These are phyloP conservation scores for Linum lewisii DNA, from an alignment of 345 rosid genomes.

Conservation along the genomic window DNA sequence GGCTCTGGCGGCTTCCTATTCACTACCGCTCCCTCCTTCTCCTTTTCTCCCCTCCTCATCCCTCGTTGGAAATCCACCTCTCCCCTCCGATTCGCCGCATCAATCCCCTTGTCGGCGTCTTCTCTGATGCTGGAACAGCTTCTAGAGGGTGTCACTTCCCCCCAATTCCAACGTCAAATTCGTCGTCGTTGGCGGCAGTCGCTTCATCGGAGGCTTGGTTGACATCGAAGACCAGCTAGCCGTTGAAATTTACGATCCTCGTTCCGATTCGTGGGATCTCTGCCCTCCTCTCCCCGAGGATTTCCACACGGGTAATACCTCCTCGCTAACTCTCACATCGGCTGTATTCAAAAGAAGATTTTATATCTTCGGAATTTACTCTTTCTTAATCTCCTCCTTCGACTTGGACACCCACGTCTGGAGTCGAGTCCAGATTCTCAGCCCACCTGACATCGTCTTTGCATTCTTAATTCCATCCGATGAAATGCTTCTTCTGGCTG, in stretches of 20 bases:
- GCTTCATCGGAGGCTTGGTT: conserved; percentile 59
- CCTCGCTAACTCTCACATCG: conserved; percentile 49
- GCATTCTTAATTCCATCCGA: conserved; percentile 51
- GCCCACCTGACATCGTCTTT: conserved; percentile 66
- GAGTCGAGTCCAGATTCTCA: conserved; percentile 58
- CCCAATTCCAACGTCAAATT: conserved; percentile 20
- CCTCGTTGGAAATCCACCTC: conserved; percentile 42
- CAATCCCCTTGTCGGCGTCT: conserved; percentile 56
- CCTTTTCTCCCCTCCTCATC: conserved; percentile 48
- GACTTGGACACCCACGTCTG: conserved; percentile 45
- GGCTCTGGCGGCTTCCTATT: conserved; percentile 61
- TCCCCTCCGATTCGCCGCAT: conserved; percentile 44
- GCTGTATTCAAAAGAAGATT: conserved; percentile 42
- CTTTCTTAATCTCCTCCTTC: conserved; percentile 49
- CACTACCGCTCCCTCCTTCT: conserved; percentile 57
- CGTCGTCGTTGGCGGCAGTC: conserved; percentile 65
- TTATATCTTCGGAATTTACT: conserved; percentile 55
- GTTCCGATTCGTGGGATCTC: conserved; percentile 51
- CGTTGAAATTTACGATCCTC: conserved; percentile 61
- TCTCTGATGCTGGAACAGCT: too few relatives aligned
- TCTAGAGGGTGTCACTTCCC: conserved; percentile 4
- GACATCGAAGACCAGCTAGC: conserved; percentile 66
- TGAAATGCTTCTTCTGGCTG: conserved; percentile 57
- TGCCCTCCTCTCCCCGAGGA: conserved; percentile 68
- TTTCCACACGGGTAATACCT: conserved; percentile 42